Evolutionary conservation across 345 rosid species (phyloP), one percentile per base, ranked within the genome.

Genomic region (Aquilaria yunnanensis): DNA sequence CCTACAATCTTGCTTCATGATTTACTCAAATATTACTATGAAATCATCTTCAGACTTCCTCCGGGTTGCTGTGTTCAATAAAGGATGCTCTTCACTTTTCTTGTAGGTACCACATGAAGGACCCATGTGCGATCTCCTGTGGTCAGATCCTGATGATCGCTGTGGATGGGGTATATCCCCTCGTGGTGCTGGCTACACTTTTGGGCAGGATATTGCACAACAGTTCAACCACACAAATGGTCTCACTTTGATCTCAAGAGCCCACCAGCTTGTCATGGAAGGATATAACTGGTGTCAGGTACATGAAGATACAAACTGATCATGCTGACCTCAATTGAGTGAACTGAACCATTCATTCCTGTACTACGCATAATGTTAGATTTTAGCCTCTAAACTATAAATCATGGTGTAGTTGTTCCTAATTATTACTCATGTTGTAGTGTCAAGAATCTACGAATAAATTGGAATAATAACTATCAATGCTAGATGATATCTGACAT

Each of bases 151-250:
- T 32, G 98, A 89, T 34, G 98, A 92, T 51, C 86, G 96, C 12
- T 92, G 98, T 64, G 96, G 98, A 34, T 92, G 98, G 98, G 96
- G 98, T 16, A 92, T 92, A 67, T 89, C 98, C 54, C 98, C 98
- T n/a, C 96, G 96, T 58, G 96, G 98, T 54, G 98, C 98, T 58
- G 96, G 98, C 54, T 92, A 92, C 70, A 92, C 98, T 1, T 92
- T 92, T 58, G 96, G 96, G 54, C 96, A 90, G 75, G 99, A 94
- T 72, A 92, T 92, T 41, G 98, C 98, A 32, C 65, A 77, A 50
- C 85, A 82, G 45, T 92, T 89, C 81, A 89, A 92, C 72, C 93
- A 85, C 65, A 84, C 89, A 23, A 92, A 92, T 72, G 98, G 98
- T 51, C 96, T 87, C 52, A 60, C 77, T 57, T 79, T 92, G 67